Evolutionary conservation across 805 yeast genomes (phyloP).

Genomic region (Candida nitratophila): DNA sequence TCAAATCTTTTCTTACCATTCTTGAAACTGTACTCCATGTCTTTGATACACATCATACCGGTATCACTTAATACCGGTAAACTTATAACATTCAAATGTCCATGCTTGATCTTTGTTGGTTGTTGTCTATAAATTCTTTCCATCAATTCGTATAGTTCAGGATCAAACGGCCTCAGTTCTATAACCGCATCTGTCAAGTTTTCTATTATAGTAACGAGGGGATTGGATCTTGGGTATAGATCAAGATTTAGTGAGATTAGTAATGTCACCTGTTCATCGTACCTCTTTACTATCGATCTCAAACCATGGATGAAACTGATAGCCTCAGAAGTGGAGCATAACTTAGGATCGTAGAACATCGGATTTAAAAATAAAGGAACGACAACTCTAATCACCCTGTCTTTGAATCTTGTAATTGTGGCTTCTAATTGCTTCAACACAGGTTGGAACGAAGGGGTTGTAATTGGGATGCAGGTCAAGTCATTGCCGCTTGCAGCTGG

Average conservation of each 20-base stretch:
- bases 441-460: slow-evolving; percentile 9
- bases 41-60: slow-evolving; percentile 72
- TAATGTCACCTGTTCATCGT: slow-evolving; percentile 32
- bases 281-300: slow-evolving; percentile 42
- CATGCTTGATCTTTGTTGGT: slow-evolving; percentile 77
- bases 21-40: slow-evolving; percentile 78
- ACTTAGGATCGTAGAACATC: slow-evolving; percentile 39
- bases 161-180: slow-evolving; percentile 76
- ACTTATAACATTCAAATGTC: slow-evolving; percentile 69
- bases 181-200: slow-evolving; percentile 58
- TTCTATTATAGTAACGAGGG: slow-evolving; percentile 48
- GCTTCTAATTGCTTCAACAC: slow-evolving; percentile 36
- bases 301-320: slow-evolving; percentile 58
- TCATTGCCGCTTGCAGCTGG: slow-evolving; percentile 65
- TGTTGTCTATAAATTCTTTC: slow-evolving; percentile 65
- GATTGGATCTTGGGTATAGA: slow-evolving; percentile 49
- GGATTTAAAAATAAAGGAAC: slow-evolving; percentile 82
- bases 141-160: slow-evolving; percentile 56
- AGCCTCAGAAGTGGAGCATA: slow-evolving; percentile 38
- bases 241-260: slow-evolving; percentile 59
- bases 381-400: slow-evolving; percentile 53
- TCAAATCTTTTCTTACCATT: slow-evolving; percentile 80
- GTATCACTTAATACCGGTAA: slow-evolving; percentile 65
- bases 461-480: slow-evolving; percentile 44
- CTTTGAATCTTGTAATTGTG: slow-evolving; percentile 30